Percentiles rank a stretch among this genome's conserved stretches.
These are phyloP conservation scores for Trichoderma breve DNA, from an alignment of 2,329 filamentous ascomycete genomes.

Conservation along the genomic window DNA sequence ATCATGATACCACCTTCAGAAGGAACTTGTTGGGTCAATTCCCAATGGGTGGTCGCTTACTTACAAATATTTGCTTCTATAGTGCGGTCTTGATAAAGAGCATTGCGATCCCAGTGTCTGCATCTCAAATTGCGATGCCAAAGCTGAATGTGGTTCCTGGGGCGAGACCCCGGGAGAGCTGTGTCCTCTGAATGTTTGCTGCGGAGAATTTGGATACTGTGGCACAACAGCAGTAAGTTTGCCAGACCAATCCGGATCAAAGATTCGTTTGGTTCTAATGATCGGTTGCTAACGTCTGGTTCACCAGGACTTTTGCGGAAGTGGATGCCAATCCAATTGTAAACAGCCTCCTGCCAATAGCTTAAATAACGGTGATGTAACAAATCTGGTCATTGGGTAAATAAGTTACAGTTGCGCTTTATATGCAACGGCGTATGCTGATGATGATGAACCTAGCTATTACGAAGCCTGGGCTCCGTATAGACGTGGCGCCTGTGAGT, in stretches of 20 bases:
- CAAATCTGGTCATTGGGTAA: not conserved
- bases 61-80: not conserved
- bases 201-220: not conserved
- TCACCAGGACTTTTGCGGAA: not conserved
- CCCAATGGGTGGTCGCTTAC: not conserved
- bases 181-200: not conserved
- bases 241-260: not conserved
- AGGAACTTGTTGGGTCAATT: not conserved
- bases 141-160: not conserved
- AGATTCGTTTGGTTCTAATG: not conserved
- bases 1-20: not conserved
- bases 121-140: not conserved
- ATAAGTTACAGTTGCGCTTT: not conserved
- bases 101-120: not conserved
- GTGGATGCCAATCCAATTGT: not conserved
- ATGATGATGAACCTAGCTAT: not conserved
- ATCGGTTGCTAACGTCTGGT: not conserved
- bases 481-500: not conserved
- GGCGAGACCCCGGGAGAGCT: not conserved
- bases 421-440: not conserved
- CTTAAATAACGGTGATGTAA: not conserved
- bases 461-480: not conserved
- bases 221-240: not conserved
- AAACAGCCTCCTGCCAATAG: not conserved
- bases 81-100: not conserved